Evolutionary conservation across 805 yeast genomes (phyloP).

Genomic region (Candida insectorum): DNA sequence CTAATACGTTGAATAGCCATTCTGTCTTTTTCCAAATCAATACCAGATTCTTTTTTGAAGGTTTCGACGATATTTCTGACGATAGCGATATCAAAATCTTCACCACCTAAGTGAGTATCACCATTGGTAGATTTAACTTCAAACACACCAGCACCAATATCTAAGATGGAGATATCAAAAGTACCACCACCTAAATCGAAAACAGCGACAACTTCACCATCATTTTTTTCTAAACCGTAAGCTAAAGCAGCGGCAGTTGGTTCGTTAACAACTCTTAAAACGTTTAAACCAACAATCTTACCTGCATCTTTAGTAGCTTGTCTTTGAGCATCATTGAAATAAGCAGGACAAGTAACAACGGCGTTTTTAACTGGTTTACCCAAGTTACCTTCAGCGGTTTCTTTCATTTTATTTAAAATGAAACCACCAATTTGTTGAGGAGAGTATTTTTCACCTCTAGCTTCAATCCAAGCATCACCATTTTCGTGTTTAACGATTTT

Average conservation of each 20-base stretch:
- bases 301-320: conserved; percentile 97
- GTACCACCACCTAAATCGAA: conserved; percentile 99
- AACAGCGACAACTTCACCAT: conserved; percentile 84
- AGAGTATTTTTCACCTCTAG: conserved; percentile 82
- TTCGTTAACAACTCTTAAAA: conserved; percentile 84
- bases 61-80: conserved; percentile 79
- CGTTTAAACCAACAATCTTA: conserved; percentile 92
- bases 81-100: conserved; percentile 82
- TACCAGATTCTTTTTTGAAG: conserved; percentile 73
- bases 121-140: conserved; percentile 98
- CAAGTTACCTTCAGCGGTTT: conserved; percentile 90
- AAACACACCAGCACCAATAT: conserved; percentile 95
- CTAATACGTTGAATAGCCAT: conserved; percentile 83
- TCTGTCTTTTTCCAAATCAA: conserved; percentile 62
- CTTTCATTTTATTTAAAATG: conserved; percentile 93
- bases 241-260: conserved; percentile 95
- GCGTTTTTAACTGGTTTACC: conserved; percentile 88
- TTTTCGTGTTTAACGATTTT: conserved; percentile 84
- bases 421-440: conserved; percentile 97
- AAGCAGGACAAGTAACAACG: conserved; percentile 87
- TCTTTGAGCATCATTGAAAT: conserved; percentile 87
- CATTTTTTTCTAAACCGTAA: conserved; percentile 84
- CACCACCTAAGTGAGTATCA: conserved; percentile 93
- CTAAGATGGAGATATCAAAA: conserved; percentile 93
- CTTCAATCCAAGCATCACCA: conserved; percentile 96